Base-by-base conservation (phyloP, 83 land plant species). In the Larix sibirica region DNA sequence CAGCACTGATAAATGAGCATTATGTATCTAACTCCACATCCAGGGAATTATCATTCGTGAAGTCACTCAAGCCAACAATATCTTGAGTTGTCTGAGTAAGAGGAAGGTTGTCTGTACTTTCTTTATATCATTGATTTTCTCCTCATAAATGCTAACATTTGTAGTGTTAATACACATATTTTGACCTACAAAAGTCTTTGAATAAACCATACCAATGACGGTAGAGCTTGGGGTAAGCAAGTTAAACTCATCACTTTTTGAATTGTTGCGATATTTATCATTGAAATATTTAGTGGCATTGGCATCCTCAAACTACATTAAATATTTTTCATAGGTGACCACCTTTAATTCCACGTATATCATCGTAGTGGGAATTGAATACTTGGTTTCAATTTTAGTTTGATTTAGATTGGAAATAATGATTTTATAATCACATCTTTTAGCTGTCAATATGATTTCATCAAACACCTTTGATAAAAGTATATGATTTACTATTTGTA, bases 391-490 rank as follows among this genome's bases (percentile, higher is more conserved):
- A 18, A 40, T 17, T 21, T 38, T 18, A 71, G 40, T 71, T 17
- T 14, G 10, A 6, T 18, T 71, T 20, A 17, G 9, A 18, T 36
- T 9, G 18, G 75, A 10, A 40, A 6, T 12, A 71, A n/a, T 0
- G 54, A 4, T 6, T 36, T 71, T 40, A 71, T 7, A 18, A 40
- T 10, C 4, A 18, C 3, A 8, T 8, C 4, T 13, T 67, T 5
- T 67, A 38, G 31, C 71, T 71, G 75, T n/a, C 7, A 71, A 42
- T 71, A 71, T 38, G n/a, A 71, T 38, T 71, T 38, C 75, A 71
- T 71, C 75, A 40, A 18, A 71, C 20, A 71, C 21, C n/a, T 71
- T 44, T 6, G 23, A 16, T 33, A 1, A 33, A 0, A 0, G 1
- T 33, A 0, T 1, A 33, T 33, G 1, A 1, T 33, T 1, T 1